Conservation (phyloP, 768 basidiomycete genomes). For the Lactarius evosmus region DNA sequence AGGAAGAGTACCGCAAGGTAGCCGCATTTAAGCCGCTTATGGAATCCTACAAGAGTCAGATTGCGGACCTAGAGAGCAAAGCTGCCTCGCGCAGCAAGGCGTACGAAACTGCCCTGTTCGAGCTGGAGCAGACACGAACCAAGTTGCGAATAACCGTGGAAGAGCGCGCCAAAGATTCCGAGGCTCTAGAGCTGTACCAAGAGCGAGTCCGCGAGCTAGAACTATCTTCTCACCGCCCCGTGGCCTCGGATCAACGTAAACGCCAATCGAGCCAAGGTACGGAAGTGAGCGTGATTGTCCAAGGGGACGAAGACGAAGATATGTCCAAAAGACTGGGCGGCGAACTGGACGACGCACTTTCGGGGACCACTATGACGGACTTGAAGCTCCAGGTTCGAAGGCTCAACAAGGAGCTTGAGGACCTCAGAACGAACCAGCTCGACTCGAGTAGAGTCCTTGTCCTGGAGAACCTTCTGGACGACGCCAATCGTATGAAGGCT, state of each 20-base stretch:
- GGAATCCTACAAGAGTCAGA: constrained; percentile 89
- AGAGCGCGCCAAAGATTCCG: constrained; percentile 75
- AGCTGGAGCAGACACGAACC: constrained; percentile 70
- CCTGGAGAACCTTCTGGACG: constrained; percentile 88
- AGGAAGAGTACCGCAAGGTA: constrained; percentile 88
- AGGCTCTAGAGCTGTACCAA: constrained; percentile 85
- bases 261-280: constrained; percentile 46
- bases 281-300: constrained; percentile 33
- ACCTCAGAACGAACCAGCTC: constrained; percentile 66
- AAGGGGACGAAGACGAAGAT: constrained; percentile 41
- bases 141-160: constrained; percentile 64
- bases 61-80: constrained; percentile 76
- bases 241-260: constrained; percentile 34
- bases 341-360: constrained; percentile 83
- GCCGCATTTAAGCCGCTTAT: constrained; percentile 83
- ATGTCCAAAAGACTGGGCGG: constrained; percentile 65
- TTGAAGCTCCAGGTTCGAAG: constrained; percentile 84
- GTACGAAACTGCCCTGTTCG: constrained; percentile 65
- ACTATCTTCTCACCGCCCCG: constrained; percentile 53
- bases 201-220: constrained; percentile 90
- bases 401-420: constrained; percentile 76
- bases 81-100: constrained; percentile 63
- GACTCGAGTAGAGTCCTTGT: constrained; percentile 77
- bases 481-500: constrained; percentile 86
- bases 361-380: constrained; percentile 87